Evolutionary conservation across 2,329 filamentous ascomycete species (phyloP), one percentile per base, ranked within the genome.

Genomic region (Nigrospora sphaerica): DNA sequence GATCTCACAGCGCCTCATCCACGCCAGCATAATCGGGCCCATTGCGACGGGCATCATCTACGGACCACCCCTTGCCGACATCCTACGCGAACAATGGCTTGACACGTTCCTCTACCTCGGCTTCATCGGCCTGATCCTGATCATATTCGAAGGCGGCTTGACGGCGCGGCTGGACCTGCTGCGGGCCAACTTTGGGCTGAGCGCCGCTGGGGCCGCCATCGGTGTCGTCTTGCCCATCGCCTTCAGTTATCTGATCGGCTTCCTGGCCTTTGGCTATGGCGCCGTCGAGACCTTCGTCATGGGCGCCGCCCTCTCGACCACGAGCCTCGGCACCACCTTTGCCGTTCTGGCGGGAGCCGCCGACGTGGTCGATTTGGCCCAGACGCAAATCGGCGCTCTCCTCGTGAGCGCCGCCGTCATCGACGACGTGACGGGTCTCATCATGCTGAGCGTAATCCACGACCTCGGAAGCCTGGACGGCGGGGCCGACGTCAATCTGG

Each of bases 301-400:
- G 2, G 62, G 57, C 35, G 63, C 59, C 44, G 64, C 62, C 18
- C 53, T 64, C 41, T 61, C 56, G 37, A 56, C 57, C 6, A 64
- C 62, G 18, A 64, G 61, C n/a, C 50, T 65, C 5, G 61, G 65
- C 12, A 71, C 67, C 0, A 77, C 74, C 0, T 83, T 87, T 10
- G 81, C 80, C 3, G 67, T 77, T 5, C 62, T 77, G 0, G 58
- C 46, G 34, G 54, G 51, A 45, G 54, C 56, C 1, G 42, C 50
- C 13, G 62, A 60, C 32, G 57, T 55, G 7, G 58, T 72, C 1
- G 65, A 70, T 47, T 60, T 73, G 9, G 59, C 62, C 0, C 66
- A 72, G 36, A 72, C 69, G 1, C 60, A 65, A 28, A 63, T 72
- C 1, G 68, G 70, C 16, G 66, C 67, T 12, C 62, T 73, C 1